These are phyloP conservation scores for Musa troglodytarum DNA, from an alignment of 176 grass and related monocot species.

Conservation along the genomic window DNA sequence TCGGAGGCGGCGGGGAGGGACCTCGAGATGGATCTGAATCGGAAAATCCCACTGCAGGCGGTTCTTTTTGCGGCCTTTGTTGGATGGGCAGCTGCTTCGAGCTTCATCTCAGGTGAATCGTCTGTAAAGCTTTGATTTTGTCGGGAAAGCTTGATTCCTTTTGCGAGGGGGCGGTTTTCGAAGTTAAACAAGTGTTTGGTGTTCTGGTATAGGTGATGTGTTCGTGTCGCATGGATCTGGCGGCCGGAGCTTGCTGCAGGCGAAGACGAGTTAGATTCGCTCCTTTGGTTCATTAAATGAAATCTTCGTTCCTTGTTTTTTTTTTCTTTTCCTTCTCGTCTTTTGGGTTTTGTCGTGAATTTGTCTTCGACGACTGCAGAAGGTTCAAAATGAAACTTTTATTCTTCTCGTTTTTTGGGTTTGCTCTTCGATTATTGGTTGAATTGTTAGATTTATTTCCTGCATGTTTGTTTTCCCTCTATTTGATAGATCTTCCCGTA, in stretches of 20 bases:
- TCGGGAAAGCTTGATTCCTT: not conserved
- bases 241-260: constrained; percentile 7
- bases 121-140: not conserved
- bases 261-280: constrained; percentile 7
- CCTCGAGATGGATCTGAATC: not conserved
- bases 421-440: too few relatives aligned
- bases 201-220: constrained; percentile 3
- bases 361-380: not conserved
- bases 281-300: not conserved
- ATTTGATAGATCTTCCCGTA: too few relatives aligned
- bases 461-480: too few relatives aligned
- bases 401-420: too few relatives aligned
- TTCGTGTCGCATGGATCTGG: constrained; percentile 14
- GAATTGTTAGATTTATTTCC: too few relatives aligned
- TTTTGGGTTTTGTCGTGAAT: not conserved
- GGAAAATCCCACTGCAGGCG: not conserved
- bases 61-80: not conserved
- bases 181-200: not conserved
- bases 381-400: too few relatives aligned
- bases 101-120: constrained; percentile 9
- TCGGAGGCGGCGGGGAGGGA: not conserved
- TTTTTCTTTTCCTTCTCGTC: not conserved
- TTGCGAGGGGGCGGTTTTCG: too few relatives aligned
- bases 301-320: not conserved
- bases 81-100: not conserved